phyloP scores from a whole-genome alignment of 768 basidiomycete genomes.

The Suillus subluteus region DNA sequence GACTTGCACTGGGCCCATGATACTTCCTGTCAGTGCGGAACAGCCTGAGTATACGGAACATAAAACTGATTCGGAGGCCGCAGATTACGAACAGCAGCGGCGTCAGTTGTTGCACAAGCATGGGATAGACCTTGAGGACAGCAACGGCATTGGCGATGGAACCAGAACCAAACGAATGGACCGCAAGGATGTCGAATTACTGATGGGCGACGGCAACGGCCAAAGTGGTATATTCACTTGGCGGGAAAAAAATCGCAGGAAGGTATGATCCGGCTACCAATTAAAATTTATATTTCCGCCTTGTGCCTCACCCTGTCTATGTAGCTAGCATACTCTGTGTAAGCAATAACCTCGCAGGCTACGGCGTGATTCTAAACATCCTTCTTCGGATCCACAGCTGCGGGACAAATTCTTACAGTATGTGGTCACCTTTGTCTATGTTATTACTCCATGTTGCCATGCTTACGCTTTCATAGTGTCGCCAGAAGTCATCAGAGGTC shows the following conservation, averaged over 20 bases:
- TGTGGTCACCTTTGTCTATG: slow-evolving; percentile 35
- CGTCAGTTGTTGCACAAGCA: slow-evolving; percentile 87
- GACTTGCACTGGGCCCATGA: slow-evolving; percentile 98
- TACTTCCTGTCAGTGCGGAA: slow-evolving; percentile 67
- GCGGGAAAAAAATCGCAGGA: slow-evolving; percentile 91
- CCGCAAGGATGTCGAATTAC: slow-evolving; percentile 77
- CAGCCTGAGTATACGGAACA: slow-evolving; percentile 13
- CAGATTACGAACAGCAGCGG: slow-evolving; percentile 95
- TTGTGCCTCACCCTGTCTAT: slow-evolving; percentile 28
- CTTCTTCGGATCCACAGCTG: slow-evolving; percentile 54
- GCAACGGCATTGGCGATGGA: slow-evolving; percentile 64
- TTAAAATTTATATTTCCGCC: slow-evolving; percentile 24
- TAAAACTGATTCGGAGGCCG: slow-evolving; percentile 20
- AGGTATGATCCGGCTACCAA: slow-evolving; percentile 56
- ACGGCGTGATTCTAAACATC: slow-evolving; percentile 24
- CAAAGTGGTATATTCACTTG: slow-evolving; percentile 89
- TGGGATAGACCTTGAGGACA: slow-evolving; percentile 92
- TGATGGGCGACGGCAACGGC: slow-evolving; percentile 85
- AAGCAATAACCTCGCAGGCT: slow-evolving; percentile 38
- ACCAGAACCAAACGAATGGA: slow-evolving; percentile 79
- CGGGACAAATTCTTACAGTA: slow-evolving; percentile 87
- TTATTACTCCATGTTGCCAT: slow-evolving; percentile 27
- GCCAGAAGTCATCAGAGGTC: slow-evolving; percentile 87
- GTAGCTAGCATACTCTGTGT: slow-evolving; percentile 90
- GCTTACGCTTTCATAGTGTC: slow-evolving; percentile 61